These are phyloP conservation scores for Lipomyces starkeyi DNA, from an alignment of 805 yeast species.

Conservation along the genomic window DNA sequence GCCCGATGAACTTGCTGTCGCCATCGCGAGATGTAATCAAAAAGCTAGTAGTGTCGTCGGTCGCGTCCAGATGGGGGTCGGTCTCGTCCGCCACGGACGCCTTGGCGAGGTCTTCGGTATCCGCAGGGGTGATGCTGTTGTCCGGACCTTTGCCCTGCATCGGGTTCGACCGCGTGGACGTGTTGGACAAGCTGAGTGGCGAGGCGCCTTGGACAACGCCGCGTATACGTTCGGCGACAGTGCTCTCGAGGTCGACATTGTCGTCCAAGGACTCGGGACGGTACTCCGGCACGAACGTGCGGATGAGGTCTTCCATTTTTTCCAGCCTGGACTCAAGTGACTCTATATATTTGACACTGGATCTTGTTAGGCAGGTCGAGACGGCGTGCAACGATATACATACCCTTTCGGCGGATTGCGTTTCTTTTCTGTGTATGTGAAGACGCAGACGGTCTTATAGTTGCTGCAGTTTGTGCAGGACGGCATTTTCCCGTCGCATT, in stretches of 20 bases:
- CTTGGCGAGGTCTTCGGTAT: not conserved
- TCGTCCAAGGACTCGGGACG: slow-evolving; percentile 6
- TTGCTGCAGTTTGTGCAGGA: slow-evolving; percentile 44
- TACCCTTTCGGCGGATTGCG: slow-evolving; percentile 39
- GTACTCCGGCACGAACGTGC: slow-evolving; percentile 31
- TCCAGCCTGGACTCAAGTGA: slow-evolving; percentile 39
- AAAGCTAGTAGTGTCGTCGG: slow-evolving; percentile 1
- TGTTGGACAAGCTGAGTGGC: not conserved
- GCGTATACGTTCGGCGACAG: slow-evolving; percentile 8
- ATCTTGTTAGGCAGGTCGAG: not conserved
- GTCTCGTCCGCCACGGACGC: not conserved
- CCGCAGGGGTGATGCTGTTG: not conserved
- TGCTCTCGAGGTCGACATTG: slow-evolving; percentile 4
- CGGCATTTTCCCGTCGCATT: slow-evolving; percentile 48
- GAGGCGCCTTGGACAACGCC: not conserved
- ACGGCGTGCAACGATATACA: not conserved
- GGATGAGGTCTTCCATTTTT: slow-evolving; percentile 40
- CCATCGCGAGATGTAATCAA: slow-evolving; percentile 13
- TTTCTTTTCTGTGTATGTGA: slow-evolving; percentile 41
- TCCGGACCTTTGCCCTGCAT: not conserved
- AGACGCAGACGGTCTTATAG: slow-evolving; percentile 39
- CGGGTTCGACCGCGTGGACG: not conserved
- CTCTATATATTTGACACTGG: slow-evolving; percentile 39
- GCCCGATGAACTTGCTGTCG: slow-evolving; percentile 30
- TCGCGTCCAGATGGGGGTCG: not conserved